Evolutionary conservation across 1,284 basidiomycete species (phyloP), one percentile per base, ranked within the genome.

Genomic region (Acaromyces ingoldii): DNA sequence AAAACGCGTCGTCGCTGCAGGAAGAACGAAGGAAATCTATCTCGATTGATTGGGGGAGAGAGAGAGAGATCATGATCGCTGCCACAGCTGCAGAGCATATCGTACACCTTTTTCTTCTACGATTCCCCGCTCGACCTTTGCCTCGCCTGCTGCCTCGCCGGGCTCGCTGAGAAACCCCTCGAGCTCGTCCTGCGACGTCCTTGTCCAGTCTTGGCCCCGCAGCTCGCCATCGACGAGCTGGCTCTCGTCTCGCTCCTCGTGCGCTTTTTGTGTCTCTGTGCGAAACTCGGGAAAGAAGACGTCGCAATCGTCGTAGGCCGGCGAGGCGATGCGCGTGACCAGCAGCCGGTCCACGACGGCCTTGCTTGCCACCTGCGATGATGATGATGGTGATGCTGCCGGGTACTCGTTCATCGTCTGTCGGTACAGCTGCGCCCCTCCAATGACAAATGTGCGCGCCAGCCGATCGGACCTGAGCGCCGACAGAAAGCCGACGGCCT

Each of bases 351-450:
- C 64, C 24, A 70, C 57, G 4, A 40, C 15, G 19, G 28, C 9
- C 39, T 48, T 19, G 17, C 36, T 17, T n/a, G 41, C 21, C 15
- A 95, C 81, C 29, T 88, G 84, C 72, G 90, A 83, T 37, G 87
- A 85, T 52, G 82, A 25, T 29, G 21, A 15, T 21, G 26, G 28
- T 40, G 29, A 24, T 49, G 31, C 13, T 21, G 30, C 4, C 6
- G 28, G 31, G 43, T 21, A 0, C 10, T 21, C 41, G 5, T 43
- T 36, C n/a, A 67, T 50, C 22, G 60, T 79, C 57, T 87, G 83
- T 29, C 80, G 79, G 80, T 96, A 96, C 22, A 97, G 78, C 42
- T 87, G 83, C 9, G 89, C 85, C 5, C 95, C 93, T 30, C 93
- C 93, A 29, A 95, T 93, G 58, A 97, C 79, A 78, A 96, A 98